These are phyloP conservation scores for Priceomyces carsonii DNA, from an alignment of 805 yeast species.

Conservation along the genomic window DNA sequence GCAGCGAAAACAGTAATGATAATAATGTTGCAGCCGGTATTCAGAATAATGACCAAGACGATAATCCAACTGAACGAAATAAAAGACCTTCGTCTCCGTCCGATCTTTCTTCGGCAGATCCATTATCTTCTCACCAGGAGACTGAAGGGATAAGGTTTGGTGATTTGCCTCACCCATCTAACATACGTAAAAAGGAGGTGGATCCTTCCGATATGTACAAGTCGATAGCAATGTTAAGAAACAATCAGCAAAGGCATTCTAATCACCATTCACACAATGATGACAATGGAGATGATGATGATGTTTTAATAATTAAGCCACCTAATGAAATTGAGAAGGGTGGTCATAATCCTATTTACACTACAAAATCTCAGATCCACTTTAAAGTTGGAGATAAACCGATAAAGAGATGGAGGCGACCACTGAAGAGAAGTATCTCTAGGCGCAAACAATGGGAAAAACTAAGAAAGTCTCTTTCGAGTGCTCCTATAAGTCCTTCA, in stretches of 20 bases:
- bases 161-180: slow-evolving; percentile 55
- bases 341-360: slow-evolving; percentile 35
- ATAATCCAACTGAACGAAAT: slow-evolving; percentile 6
- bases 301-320: slow-evolving; percentile 72
- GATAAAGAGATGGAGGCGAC: slow-evolving; percentile 15
- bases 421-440: slow-evolving; percentile 7
- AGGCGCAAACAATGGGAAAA: slow-evolving; percentile 20
- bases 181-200: slow-evolving; percentile 40
- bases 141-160: slow-evolving; percentile 56
- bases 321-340: slow-evolving; percentile 68
- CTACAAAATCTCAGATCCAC: slow-evolving; percentile 28
- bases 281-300: slow-evolving; percentile 50
- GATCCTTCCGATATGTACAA: slow-evolving; percentile 83
- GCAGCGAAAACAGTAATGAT: slow-evolving; percentile 8
- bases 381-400: slow-evolving; percentile 19
- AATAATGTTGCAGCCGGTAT: slow-evolving; percentile 30
- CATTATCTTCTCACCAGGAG: not conserved
- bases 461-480: slow-evolving; percentile 26
- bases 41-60: slow-evolving; percentile 32
- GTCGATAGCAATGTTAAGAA: slow-evolving; percentile 80
- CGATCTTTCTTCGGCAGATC: not conserved
- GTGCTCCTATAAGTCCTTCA: slow-evolving; percentile 9
- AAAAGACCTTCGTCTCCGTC: not conserved
- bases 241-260: slow-evolving; percentile 20
- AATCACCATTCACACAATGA: slow-evolving; percentile 30